Evolutionary conservation across 768 basidiomycete genomes (phyloP), one percentile per base, ranked within the genome.

Genomic region (Leccinum uliginosum): DNA sequence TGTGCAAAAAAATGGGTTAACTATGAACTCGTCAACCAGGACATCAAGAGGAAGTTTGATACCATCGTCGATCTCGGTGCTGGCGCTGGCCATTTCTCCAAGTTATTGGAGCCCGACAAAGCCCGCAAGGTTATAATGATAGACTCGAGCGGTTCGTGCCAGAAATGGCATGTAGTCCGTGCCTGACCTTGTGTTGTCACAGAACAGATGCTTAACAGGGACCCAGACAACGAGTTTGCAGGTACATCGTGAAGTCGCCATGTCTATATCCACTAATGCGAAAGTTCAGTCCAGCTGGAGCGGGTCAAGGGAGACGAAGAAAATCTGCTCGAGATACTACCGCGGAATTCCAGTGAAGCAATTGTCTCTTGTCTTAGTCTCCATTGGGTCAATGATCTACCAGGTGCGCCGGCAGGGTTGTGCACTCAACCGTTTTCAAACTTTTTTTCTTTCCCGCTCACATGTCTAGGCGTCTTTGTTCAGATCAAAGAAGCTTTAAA

Each of bases 321-420:
- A 69, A 76, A 80, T 30, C 73, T 98, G 2, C 78, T 95, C 2
- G 74, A 82, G 44, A 70, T 77, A 19, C 75, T 98, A 11, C 76
- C 80, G 5, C 83, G 77, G 3, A 80, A 88, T 58, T 91, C 92
- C 14, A 89, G 95, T 67, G 96, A 98, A 66, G 93, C 91, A 17
- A 83, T 98, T 47, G 85, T 97, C 24, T 95, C 93, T 12, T 95
- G 92, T 68, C 80, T 97, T 4, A 88, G 86, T 63, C 78, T 98
- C 44, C 97, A 99, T 60, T 99, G 97, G 97, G 84, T 97, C 12
- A 98, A 98, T 64, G 97, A 99, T 74, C 81, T 99, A 6, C 96
- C 94, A 59, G 93, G 95, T 91, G 30, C 26, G 79, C 64, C 48
- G 29, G 35, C 6, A 23, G 3, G 6, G n/a, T 44, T 44, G n/a